Evolutionary conservation across 2,329 filamentous ascomycete species (phyloP).

Genomic region (Fusarium sp.): DNA sequence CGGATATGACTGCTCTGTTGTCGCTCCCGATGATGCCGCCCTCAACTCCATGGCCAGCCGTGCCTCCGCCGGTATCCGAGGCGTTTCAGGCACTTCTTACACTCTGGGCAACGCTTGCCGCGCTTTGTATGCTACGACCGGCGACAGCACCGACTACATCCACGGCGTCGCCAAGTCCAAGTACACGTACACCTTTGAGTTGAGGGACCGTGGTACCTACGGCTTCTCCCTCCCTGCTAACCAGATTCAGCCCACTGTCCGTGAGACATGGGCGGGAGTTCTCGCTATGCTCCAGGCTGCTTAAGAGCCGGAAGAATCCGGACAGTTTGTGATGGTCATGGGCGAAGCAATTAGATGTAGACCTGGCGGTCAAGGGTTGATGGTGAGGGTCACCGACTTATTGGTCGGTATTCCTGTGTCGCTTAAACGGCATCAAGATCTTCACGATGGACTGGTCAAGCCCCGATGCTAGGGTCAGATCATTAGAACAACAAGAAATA

Average conservation of each 20-base stretch:
- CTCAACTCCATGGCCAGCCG: constrained; percentile 27
- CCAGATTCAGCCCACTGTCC: constrained; percentile 54
- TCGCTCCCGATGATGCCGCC: constrained; percentile 31
- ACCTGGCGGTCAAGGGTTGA: too few species aligned
- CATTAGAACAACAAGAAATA: too few species aligned
- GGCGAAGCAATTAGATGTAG: too few species aligned
- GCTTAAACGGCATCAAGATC: too few species aligned
- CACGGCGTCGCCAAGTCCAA: constrained; percentile 60
- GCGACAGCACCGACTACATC: constrained; percentile 63
- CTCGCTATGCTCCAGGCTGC: constrained; percentile 26
- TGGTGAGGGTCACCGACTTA: too few species aligned
- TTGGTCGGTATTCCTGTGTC: too few species aligned
- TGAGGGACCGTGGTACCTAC: constrained; percentile 53
- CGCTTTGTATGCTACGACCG: constrained; percentile 72
- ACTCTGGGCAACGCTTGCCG: constrained; percentile 68
- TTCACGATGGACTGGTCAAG: too few species aligned
- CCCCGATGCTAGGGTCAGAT: too few species aligned
- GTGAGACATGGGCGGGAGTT: constrained; percentile 37
- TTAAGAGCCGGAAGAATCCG: background rate
- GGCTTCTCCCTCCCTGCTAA: constrained; percentile 61
- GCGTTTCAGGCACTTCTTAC: constrained; percentile 31
- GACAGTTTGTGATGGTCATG: too few species aligned
- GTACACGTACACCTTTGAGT: constrained; percentile 60
- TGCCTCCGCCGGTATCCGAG: constrained; percentile 24
- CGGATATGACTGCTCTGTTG: constrained; percentile 33